Evolutionary conservation across 2,329 filamentous ascomycete genomes (phyloP).

Genomic region (Nemania sp.): DNA sequence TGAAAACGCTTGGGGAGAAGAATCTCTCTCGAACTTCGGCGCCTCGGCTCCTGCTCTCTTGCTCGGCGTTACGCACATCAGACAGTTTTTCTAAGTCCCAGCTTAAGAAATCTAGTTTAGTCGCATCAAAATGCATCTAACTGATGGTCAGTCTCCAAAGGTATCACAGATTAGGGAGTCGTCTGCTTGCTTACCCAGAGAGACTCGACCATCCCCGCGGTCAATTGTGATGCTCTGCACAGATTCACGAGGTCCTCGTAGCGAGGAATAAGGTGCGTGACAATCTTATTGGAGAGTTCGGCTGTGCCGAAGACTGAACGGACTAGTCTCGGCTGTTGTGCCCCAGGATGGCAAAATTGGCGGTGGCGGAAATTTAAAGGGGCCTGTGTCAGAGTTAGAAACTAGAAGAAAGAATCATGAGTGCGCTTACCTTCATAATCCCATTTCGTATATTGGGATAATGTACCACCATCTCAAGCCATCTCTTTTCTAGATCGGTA

Average conservation of each 20-base stretch:
- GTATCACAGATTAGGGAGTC: background rate
- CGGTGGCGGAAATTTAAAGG: slow-evolving; percentile 6
- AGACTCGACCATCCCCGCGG: slow-evolving; percentile 17
- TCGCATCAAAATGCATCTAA: slow-evolving; percentile 25
- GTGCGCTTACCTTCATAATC: slow-evolving; percentile 17
- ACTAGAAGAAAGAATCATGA: background rate
- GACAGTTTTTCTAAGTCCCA: slow-evolving; percentile 1
- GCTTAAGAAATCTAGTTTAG: slow-evolving; percentile 1
- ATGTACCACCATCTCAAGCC: slow-evolving; percentile 19
- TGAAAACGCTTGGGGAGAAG: slow-evolving; percentile 9
- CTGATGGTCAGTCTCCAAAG: slow-evolving; percentile 15
- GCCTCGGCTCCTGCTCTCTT: background rate
- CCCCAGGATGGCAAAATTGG: slow-evolving; percentile 4
- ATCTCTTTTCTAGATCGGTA: background rate
- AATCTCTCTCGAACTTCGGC: background rate
- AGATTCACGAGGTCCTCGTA: slow-evolving; percentile 32
- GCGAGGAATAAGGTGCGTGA: slow-evolving; percentile 17
- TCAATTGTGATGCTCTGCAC: slow-evolving; percentile 28
- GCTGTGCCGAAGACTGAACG: slow-evolving; percentile 15
- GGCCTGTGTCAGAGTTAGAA: slow-evolving; percentile 12
- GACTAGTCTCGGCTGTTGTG: slow-evolving; percentile 21
- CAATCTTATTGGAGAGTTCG: slow-evolving; percentile 27
- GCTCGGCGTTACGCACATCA: background rate
- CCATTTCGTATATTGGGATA: slow-evolving; percentile 15
- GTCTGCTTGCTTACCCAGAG: slow-evolving; percentile 25